A percentile compares a stretch with the other conserved stretches of the same genome.
phyloP scores from a whole-genome alignment of 1,284 basidiomycete genomes.

The Apiotrichum brassicae region DNA sequence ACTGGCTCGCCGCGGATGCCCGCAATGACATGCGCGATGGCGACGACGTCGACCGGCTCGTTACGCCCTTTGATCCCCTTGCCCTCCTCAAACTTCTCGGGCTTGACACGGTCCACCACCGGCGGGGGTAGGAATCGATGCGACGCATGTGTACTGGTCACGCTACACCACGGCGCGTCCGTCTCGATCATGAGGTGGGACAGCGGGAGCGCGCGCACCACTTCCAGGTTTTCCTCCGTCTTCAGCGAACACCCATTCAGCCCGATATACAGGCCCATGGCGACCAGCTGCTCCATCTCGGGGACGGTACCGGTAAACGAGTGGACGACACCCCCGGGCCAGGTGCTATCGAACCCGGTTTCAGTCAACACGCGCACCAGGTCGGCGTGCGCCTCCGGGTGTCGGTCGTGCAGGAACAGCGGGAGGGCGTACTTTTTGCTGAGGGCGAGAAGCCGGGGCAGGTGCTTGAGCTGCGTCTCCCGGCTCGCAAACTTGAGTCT shows the following conservation, averaged over 20 bases:
- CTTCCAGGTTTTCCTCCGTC: conserved; percentile 63
- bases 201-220: conserved; percentile 57
- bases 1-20: conserved; percentile 55
- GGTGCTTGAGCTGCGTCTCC: conserved; percentile 62
- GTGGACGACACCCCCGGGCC: conserved; percentile 73
- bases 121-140: conserved; percentile 55
- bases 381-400: conserved; percentile 67
- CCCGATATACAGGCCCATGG: conserved; percentile 68
- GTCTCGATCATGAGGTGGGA: conserved; percentile 73
- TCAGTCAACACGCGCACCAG: conserved; percentile 52
- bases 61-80: conserved; percentile 73
- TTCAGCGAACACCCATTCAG: conserved; percentile 82
- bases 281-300: conserved; percentile 63
- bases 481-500: conserved; percentile 63
- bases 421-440: conserved; percentile 69
- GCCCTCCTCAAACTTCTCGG: conserved; percentile 61
- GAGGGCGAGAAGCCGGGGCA: conserved; percentile 64
- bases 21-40: conserved; percentile 71
- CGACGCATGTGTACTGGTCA: conserved; percentile 71
- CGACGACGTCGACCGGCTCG: conserved; percentile 66
- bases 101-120: conserved; percentile 56
- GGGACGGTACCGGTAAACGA: conserved; percentile 69
- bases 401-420: conserved; percentile 76
- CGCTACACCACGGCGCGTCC: conserved; percentile 77
- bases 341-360: conserved; percentile 40